A percentile compares a stretch with the other conserved stretches of the same genome.
Conservation (phyloP, 2,329 filamentous ascomycete genomes). For the Colletotrichum gigasporum region DNA sequence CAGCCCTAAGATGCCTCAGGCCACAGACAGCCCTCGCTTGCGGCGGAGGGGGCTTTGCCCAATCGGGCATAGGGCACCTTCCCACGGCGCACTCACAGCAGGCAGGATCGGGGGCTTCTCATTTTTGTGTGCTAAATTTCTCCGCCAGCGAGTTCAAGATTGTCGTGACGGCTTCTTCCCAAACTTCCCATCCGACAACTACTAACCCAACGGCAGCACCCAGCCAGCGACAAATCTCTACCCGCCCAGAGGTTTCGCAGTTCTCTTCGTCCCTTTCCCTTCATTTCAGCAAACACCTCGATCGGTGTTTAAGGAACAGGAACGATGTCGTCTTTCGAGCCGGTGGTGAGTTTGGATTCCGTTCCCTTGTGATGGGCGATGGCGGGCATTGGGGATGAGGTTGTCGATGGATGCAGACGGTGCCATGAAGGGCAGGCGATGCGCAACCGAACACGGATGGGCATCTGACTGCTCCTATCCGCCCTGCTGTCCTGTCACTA, state of each 20-base stretch:
- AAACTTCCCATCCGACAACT: slow-evolving; percentile 32
- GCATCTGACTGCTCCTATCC: not conserved
- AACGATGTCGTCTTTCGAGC: slow-evolving; percentile 76
- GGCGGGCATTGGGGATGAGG: not conserved
- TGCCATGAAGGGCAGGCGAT: not conserved
- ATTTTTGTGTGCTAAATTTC: slow-evolving; percentile 39
- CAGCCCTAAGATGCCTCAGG: slow-evolving; percentile 49
- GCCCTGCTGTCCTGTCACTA: not conserved
- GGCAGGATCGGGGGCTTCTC: slow-evolving; percentile 9
- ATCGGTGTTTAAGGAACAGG: slow-evolving; percentile 44
- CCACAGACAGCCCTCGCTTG: slow-evolving; percentile 46
- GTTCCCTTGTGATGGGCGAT: not conserved
- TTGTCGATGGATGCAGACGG: slow-evolving; percentile 10
- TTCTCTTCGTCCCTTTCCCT: slow-evolving; percentile 23
- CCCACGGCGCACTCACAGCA: slow-evolving; percentile 11
- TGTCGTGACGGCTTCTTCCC: slow-evolving; percentile 32
- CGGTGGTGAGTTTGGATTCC: slow-evolving; percentile 67
- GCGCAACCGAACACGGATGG: not conserved
- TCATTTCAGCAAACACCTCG: slow-evolving; percentile 30
- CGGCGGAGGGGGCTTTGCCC: slow-evolving; percentile 40
- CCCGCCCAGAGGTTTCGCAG: slow-evolving; percentile 36
- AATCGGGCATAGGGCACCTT: slow-evolving; percentile 42
- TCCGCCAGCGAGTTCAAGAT: slow-evolving; percentile 32
- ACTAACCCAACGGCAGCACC: slow-evolving; percentile 35
- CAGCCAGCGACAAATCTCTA: slow-evolving; percentile 34